These are phyloP conservation scores for Gamarada debralockiae DNA, from an alignment of 495 filamentous ascomycete species.

Conservation along the genomic window DNA sequence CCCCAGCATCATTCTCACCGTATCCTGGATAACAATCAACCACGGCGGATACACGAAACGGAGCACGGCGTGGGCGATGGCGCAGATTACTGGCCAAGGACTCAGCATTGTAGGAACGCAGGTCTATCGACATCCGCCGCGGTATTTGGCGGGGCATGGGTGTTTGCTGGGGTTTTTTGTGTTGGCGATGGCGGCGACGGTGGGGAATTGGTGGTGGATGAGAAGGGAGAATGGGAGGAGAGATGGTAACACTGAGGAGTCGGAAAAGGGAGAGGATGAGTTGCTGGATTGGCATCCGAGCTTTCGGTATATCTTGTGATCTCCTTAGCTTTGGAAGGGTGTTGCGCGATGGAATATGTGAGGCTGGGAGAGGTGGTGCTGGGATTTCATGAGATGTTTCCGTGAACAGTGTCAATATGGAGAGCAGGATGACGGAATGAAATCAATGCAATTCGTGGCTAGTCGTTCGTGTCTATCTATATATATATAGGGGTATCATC, in stretches of 20 bases:
- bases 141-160: not conserved
- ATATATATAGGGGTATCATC: not conserved
- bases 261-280: not conserved
- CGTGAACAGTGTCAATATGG: too few relatives aligned
- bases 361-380: too few relatives aligned
- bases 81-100: conserved; percentile 2
- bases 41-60: conserved; percentile 7
- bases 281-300: not conserved
- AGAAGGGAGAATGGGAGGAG: not conserved
- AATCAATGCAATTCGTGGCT: too few relatives aligned
- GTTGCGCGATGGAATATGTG: too few relatives aligned
- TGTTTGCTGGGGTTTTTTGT: not conserved
- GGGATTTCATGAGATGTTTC: too few relatives aligned
- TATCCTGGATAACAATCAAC: conserved; percentile 5
- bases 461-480: conserved; percentile 13
- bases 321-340: too few relatives aligned
- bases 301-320: conserved; percentile 1
- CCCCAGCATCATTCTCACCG: conserved; percentile 1
- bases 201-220: not conserved
- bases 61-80: not conserved
- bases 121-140: not conserved
- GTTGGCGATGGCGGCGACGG: not conserved
- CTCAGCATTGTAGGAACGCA: conserved; percentile 1
- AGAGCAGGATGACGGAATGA: too few relatives aligned
- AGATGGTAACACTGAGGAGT: not conserved